Base-by-base conservation (phyloP, 805 yeast genomes). In the Metahyphopichia silvanorum region DNA sequence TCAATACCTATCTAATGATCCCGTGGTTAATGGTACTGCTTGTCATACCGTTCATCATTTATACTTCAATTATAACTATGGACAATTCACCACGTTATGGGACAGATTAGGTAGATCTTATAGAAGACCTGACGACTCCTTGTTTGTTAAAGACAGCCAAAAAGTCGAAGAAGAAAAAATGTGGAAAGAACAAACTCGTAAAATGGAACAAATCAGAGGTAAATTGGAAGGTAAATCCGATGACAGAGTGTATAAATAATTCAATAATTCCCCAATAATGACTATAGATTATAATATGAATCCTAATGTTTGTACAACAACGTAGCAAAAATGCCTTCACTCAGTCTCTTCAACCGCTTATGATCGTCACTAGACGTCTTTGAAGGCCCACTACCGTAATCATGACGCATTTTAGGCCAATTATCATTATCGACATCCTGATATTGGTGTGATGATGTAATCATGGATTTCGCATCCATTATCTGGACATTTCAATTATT, bases 81-180 rank as follows among this genome's bases (percentile, higher is more conserved):
- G 98, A 24, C 98, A 93, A 66, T 93, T 91, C 69, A 89, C 98
- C 29, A 93, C 98, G 12, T 69, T 93, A 44, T 93, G 98, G 98
- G 98, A 93, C 60, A 82, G 98, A 65, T 65, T 93, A 37, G 98
- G 98, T 32, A 84, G 88, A 29, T 79, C 95, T 17, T 89, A 93
- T 66, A 83, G 98, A 64, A 76, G 79, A 49, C 98, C 98, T 4
- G 98, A 93, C 55, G 77, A 73, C 51, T 84, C 86, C 46, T 69
- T 91, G 47, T 91, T 89, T 58, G 54, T 41, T 16, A 56, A 48
- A 35, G 86, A 81, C 54, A 40, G 43, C 13, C 76, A 74, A 45
- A 59, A 71, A 16, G 55, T 62, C 40, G 79, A 73, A 57, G 75
- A 73, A 53, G 79, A 78, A 41, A 60, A 66, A 43, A 74, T 82